Percentiles rank a stretch among this genome's conserved stretches.
Conservation (phyloP, 495 filamentous ascomycete genomes). For the Neurospora discreta region DNA sequence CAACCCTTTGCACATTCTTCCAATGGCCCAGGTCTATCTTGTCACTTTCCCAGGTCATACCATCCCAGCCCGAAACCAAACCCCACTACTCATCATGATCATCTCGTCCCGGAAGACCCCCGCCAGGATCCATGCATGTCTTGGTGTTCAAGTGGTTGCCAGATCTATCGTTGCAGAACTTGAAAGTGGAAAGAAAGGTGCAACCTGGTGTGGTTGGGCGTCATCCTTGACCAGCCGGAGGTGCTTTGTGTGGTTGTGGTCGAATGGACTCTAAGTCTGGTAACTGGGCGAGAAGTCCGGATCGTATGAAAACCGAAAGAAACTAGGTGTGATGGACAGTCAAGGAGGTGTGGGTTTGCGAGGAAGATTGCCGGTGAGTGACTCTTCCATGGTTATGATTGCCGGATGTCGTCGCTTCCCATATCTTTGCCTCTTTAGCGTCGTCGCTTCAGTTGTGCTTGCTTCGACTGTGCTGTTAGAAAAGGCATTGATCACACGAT, state of each 20-base stretch:
- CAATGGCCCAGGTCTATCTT: too few relatives aligned
- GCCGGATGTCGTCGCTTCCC: background rate
- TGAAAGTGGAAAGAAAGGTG: background rate
- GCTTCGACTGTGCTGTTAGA: background rate
- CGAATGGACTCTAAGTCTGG: background rate
- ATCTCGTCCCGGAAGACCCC: background rate
- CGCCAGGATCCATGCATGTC: conserved; percentile 11
- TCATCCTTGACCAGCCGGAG: background rate
- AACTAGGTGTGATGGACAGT: background rate
- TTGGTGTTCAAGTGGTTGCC: background rate
- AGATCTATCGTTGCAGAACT: background rate
- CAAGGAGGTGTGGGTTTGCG: background rate
- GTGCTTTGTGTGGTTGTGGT: background rate
- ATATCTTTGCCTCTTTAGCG: background rate
- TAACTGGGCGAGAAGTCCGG: background rate
- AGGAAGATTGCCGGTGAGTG: background rate
- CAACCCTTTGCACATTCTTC: background rate
- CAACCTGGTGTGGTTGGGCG: background rate
- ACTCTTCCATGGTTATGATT: background rate
- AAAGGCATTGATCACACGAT: background rate
- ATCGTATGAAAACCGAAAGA: background rate
- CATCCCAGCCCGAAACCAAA: background rate
- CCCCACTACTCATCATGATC: background rate
- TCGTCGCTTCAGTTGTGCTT: background rate
- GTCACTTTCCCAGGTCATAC: background rate